These are phyloP conservation scores for Kodamaea derodonti DNA, from an alignment of 1,139 yeast species.

Conservation along the genomic window DNA sequence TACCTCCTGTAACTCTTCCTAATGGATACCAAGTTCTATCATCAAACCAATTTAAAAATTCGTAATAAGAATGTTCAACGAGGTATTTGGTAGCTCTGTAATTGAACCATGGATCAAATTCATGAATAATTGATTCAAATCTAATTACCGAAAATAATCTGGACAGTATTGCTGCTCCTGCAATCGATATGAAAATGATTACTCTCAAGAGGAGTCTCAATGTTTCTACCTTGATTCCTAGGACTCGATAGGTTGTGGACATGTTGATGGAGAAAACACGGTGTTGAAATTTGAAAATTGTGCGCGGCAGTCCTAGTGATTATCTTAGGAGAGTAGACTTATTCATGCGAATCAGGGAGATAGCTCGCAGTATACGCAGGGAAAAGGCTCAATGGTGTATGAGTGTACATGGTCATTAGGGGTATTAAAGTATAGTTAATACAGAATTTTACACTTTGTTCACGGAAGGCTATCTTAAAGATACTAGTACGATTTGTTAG, in stretches of 20 bases:
- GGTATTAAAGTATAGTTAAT: no score
- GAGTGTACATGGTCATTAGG: no score
- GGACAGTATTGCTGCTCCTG: slow-evolving; percentile 88
- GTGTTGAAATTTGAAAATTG: background rate
- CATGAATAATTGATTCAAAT: slow-evolving; percentile 96
- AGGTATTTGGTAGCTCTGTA: slow-evolving; percentile 91
- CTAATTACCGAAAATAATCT: slow-evolving; percentile 77
- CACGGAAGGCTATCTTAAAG: no score
- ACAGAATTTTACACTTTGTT: no score
- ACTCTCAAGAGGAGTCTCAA: slow-evolving; percentile 53
- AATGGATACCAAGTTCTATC: slow-evolving; percentile 99
- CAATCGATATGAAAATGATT: slow-evolving; percentile 64
- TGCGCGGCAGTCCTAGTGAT: no score
- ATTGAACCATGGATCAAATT: slow-evolving; percentile 99
- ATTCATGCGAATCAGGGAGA: no score
- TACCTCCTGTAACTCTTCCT: slow-evolving; percentile 99
- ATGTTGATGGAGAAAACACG: background rate
- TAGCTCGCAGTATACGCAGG: no score
- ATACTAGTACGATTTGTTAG: no score
- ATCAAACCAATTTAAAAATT: slow-evolving; percentile 96
- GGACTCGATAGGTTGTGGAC: slow-evolving; percentile 11
- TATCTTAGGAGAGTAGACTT: no score
- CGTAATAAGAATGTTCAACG: slow-evolving; percentile 78
- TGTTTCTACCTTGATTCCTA: slow-evolving; percentile 38
- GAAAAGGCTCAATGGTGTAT: no score